Percentiles rank a stretch among this genome's conserved stretches.
phyloP scores from a whole-genome alignment of 2,329 filamentous ascomycete species.

The Pyrenophora seminiperda region DNA sequence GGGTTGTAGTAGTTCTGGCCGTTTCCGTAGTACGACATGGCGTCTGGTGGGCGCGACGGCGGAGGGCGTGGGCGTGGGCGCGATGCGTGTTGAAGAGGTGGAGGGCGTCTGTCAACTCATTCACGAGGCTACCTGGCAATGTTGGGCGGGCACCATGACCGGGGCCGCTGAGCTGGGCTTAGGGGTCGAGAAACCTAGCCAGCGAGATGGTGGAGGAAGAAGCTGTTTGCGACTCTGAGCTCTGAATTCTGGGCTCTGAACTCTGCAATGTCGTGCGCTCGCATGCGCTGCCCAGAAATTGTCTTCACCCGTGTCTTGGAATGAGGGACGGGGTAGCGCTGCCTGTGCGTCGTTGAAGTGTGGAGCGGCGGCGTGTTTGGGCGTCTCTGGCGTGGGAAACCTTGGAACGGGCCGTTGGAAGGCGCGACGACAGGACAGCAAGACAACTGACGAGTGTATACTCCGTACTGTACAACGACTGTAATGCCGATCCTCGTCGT shows the following conservation, averaged over 20 bases:
- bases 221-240: slow-evolving; percentile 17
- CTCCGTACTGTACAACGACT: slow-evolving; percentile 1
- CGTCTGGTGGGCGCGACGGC: slow-evolving; percentile 21
- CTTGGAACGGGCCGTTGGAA: slow-evolving; percentile 15
- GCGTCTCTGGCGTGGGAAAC: slow-evolving; percentile 17
- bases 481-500: background rate
- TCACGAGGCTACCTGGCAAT: slow-evolving; percentile 44
- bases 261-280: slow-evolving; percentile 14
- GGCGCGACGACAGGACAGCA: slow-evolving; percentile 2
- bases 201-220: slow-evolving; percentile 9
- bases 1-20: slow-evolving; percentile 57
- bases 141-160: slow-evolving; percentile 42
- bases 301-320: slow-evolving; percentile 4
- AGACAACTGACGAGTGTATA: background rate
- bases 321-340: slow-evolving; percentile 14
- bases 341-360: slow-evolving; percentile 19
- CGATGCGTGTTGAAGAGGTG: slow-evolving; percentile 25
- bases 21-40: slow-evolving; percentile 64
- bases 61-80: slow-evolving; percentile 23
- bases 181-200: slow-evolving; percentile 11
- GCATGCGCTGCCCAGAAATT: slow-evolving; percentile 20
- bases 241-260: too few relatives aligned
- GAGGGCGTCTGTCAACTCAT: slow-evolving; percentile 45
- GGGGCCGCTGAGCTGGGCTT: slow-evolving; percentile 32
- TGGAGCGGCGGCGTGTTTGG: slow-evolving; percentile 17